Evolutionary conservation across 345 rosid species (phyloP).

Genomic region (Physaria fendleri): DNA sequence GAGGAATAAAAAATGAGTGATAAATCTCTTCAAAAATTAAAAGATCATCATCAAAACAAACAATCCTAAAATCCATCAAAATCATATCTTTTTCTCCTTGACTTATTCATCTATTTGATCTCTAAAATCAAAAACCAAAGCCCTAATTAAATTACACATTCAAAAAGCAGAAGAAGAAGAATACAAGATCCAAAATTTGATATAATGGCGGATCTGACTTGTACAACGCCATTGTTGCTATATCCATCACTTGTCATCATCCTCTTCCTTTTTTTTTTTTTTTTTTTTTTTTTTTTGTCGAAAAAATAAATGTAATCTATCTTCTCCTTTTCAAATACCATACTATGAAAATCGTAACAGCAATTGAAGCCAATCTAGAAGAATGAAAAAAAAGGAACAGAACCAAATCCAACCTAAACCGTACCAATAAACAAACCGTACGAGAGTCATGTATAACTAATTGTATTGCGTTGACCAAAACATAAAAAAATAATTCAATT

Average conservation of each 20-base stretch:
- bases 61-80: conserved; percentile 15
- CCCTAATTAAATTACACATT: background rate
- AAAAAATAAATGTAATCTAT: too few species aligned
- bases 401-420: conserved; percentile 25
- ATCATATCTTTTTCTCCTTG: background rate
- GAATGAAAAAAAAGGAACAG: background rate
- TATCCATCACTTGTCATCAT: conserved; percentile 43
- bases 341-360: background rate
- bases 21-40: background rate
- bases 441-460: conserved; percentile 13
- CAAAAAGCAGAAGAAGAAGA: background rate
- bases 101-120: background rate
- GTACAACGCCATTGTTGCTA: conserved; percentile 32
- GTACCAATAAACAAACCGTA: conserved; percentile 12
- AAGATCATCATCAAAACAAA: background rate
- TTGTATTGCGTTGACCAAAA: conserved; percentile 10
- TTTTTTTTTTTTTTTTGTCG: too few species aligned
- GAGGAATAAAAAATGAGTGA: background rate
- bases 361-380: background rate
- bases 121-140: background rate
- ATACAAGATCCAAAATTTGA: background rate
- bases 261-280: too few species aligned
- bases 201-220: conserved; percentile 44
- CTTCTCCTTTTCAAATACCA: background rate
- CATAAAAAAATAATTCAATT: background rate